Conservation (phyloP, 163 green algal species). For the Scenedesmus sp. region DNA sequence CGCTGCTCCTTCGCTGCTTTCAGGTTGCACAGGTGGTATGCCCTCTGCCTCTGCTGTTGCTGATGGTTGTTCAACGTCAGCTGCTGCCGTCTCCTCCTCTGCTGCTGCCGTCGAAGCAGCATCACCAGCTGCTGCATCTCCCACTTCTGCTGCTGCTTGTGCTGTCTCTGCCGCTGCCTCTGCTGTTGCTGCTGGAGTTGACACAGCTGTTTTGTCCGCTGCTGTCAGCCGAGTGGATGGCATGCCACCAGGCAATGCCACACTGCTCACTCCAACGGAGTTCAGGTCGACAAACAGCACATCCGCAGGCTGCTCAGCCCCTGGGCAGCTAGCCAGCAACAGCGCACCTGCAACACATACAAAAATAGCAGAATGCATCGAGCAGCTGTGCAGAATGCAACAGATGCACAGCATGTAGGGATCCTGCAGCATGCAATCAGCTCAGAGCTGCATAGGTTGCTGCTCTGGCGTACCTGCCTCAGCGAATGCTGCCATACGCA, state of each 20-base stretch:
- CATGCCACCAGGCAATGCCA: background rate
- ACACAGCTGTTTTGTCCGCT: background rate
- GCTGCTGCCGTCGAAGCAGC: background rate
- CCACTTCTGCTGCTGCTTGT: background rate
- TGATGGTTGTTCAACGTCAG: background rate
- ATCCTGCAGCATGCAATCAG: background rate
- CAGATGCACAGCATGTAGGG: background rate
- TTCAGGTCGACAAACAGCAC: slow-evolving; percentile 23
- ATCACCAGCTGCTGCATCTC: background rate
- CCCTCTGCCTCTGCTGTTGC: background rate
- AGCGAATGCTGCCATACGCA: too few species aligned
- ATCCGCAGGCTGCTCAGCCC: background rate
- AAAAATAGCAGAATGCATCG: background rate
- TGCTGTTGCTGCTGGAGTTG: background rate
- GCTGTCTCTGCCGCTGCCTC: background rate
- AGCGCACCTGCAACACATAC: slow-evolving; percentile 13
- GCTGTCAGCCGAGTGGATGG: background rate
- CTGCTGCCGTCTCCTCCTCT: background rate
- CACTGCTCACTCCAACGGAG: background rate
- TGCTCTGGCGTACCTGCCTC: too few species aligned
- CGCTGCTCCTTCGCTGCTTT: background rate
- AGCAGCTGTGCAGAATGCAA: background rate
- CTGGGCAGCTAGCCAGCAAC: slow-evolving; percentile 17
- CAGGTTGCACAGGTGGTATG: background rate
- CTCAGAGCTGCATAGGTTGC: background rate